These are phyloP conservation scores for Luffa acutangula DNA, from an alignment of 306 rosid genomes.

Conservation along the genomic window DNA sequence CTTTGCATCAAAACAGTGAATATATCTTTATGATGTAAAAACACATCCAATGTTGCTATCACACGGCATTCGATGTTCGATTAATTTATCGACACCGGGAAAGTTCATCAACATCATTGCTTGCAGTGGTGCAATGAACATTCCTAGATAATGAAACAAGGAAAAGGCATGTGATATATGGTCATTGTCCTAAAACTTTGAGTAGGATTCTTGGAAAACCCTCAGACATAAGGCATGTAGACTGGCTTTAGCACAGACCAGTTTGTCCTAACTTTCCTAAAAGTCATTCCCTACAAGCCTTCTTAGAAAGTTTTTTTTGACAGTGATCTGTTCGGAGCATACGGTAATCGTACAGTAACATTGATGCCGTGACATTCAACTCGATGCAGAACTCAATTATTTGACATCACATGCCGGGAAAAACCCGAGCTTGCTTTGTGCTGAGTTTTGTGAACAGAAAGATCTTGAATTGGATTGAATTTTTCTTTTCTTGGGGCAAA, in stretches of 20 bases:
- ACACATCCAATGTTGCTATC: not conserved
- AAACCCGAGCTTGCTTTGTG: not conserved
- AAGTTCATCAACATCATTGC: not conserved
- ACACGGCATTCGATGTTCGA: not conserved
- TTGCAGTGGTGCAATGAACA: not conserved
- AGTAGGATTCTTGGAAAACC: not conserved
- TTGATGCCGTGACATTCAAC: not conserved
- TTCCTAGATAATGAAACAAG: not conserved
- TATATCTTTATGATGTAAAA: not conserved
- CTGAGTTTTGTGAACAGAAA: constrained; percentile 1
- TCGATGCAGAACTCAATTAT: not conserved
- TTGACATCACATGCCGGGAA: not conserved
- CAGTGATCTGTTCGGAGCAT: not conserved
- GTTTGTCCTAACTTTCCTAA: not conserved
- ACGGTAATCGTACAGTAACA: not conserved
- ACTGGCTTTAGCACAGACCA: not conserved
- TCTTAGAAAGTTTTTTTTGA: not conserved
- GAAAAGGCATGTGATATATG: not conserved
- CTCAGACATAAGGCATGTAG: not conserved
- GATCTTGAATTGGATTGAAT: not conserved
- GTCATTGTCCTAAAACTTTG: not conserved
- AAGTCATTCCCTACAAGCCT: not conserved
- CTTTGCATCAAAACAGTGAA: not conserved
- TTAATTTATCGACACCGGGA: not conserved
- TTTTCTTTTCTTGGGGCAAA: not conserved